Base-by-base conservation (phyloP, 768 basidiomycete genomes). In the Mycena albidolilacea region DNA sequence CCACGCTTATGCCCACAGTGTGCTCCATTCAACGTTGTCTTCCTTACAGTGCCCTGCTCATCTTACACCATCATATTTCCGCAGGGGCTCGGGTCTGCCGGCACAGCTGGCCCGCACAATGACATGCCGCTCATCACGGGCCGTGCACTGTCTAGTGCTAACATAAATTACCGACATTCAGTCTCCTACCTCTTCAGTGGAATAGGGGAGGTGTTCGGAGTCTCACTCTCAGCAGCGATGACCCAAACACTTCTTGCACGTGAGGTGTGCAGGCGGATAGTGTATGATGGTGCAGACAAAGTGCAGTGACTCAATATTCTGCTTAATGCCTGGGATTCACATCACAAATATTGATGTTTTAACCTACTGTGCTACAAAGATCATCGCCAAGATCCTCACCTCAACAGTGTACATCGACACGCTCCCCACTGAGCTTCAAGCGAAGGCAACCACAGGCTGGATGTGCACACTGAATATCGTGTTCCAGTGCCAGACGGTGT, bases 181-280 rank as follows among this genome's bases (percentile, higher is more conserved):
- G 91, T 93, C 77, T 90, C 90, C 7, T 94, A 94, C 79, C 84
- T 93, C 39, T 93, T 92, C 84, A 84, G 92, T 50, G 93, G 91
- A 4, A 88, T 90, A 11, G 93, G 93, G 0, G 93, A 94, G 80
- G 93, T 95, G 44, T 85, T 94, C 64, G 94, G 93, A 38, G 94
- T 95, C 43, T 89, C 90, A 63, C 80, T 92, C 39, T 88, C 86
- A 66, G 90, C 91, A 14, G 88, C 91, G 0, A 77, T 94, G 23
- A 81, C 92, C 37, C 93, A 95, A 79, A 82, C 86, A 4, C 80
- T 93, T 61, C 83, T 95, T 43, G 84, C 87, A 35, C 73, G 78
- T 19, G 85, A 91, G 67, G 83, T 95, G 46, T 84, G 85, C 48
- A 81, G 83, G 58, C 85, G 87, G 21, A 92, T 95, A 21, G 59